Evolutionary conservation across 2,329 filamentous ascomycete genomes (phyloP).

Genomic region (Ophiobolus disseminans): DNA sequence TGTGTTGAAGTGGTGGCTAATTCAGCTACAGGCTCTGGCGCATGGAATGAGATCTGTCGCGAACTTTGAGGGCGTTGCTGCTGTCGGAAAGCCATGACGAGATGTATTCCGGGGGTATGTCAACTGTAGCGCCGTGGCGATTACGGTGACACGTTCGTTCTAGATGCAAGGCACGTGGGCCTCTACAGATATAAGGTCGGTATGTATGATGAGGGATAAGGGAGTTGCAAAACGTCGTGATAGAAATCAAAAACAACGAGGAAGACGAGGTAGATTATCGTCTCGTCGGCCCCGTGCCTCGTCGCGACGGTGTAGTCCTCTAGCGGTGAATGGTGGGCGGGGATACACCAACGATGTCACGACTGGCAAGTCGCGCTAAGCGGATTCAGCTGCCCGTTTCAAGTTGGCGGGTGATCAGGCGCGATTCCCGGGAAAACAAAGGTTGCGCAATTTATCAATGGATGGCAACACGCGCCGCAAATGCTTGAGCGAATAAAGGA

Average conservation of each 20-base stretch:
- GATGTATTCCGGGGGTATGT: slow-evolving; percentile 11
- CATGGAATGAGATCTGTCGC: slow-evolving; percentile 45
- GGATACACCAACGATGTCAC: slow-evolving; percentile 29
- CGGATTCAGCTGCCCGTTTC: slow-evolving; percentile 25
- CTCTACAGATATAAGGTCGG: slow-evolving; percentile 13
- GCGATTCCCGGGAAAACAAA: slow-evolving; percentile 18
- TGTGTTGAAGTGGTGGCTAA: slow-evolving; percentile 45
- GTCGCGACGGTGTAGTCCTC: slow-evolving; percentile 15
- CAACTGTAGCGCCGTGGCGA: slow-evolving; percentile 17
- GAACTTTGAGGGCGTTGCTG: slow-evolving; percentile 46
- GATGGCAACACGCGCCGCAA: background rate
- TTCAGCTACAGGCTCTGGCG: slow-evolving; percentile 32
- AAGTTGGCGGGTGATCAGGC: slow-evolving; percentile 26
- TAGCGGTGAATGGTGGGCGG: slow-evolving; percentile 27
- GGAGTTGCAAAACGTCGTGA: background rate
- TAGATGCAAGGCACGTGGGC: slow-evolving; percentile 25
- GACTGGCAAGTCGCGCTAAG: slow-evolving; percentile 25
- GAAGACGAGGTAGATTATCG: slow-evolving; percentile 16
- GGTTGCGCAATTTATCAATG: slow-evolving; percentile 3
- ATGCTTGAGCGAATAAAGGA: background rate
- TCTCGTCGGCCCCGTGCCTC: slow-evolving; percentile 24
- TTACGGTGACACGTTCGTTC: slow-evolving; percentile 18
- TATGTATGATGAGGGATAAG: background rate
- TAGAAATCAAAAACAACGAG: background rate
- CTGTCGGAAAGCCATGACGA: slow-evolving; percentile 49